phyloP scores from a whole-genome alignment of 768 basidiomycete genomes.

The Tephrocybe sp. region DNA sequence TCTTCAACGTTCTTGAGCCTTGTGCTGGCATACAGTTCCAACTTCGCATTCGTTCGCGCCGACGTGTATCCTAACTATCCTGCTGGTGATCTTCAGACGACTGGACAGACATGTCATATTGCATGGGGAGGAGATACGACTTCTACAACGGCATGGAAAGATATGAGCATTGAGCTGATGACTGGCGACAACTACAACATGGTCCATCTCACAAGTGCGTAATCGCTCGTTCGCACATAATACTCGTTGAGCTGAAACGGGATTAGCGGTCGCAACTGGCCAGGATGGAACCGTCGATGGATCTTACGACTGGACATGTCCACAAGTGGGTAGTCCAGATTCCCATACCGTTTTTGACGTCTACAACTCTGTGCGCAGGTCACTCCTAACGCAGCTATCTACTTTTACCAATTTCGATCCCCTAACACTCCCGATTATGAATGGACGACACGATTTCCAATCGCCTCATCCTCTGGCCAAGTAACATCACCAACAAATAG shows the following conservation, averaged over 20 bases:
- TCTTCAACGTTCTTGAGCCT: neutral
- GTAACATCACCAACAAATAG: constrained; percentile 48
- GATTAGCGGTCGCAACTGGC: constrained; percentile 57
- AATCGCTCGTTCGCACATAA: neutral
- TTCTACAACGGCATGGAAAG: constrained; percentile 60
- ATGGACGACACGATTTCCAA: constrained; percentile 81
- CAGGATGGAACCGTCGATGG: constrained; percentile 62
- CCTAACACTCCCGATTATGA: constrained; percentile 36
- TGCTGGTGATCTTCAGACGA: constrained; percentile 53
- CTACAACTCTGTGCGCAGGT: constrained; percentile 41
- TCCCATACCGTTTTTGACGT: neutral
- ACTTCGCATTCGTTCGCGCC: constrained; percentile 43
- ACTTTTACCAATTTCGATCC: constrained; percentile 78
- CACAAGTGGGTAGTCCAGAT: constrained; percentile 36
- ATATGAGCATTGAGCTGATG: constrained; percentile 78
- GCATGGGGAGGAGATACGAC: constrained; percentile 56
- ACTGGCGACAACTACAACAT: constrained; percentile 72
- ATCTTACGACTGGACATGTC: constrained; percentile 58
- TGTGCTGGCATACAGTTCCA: constrained; percentile 18
- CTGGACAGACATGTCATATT: constrained; percentile 55
- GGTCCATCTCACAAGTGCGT: constrained; percentile 65
- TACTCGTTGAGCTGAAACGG: neutral
- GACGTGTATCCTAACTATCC: constrained; percentile 61
- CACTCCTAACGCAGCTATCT: constrained; percentile 60
- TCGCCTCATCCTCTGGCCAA: constrained; percentile 50